Evolutionary conservation across 2,329 filamentous ascomycete species (phyloP).

Genomic region (Niveomyces coronatus): DNA sequence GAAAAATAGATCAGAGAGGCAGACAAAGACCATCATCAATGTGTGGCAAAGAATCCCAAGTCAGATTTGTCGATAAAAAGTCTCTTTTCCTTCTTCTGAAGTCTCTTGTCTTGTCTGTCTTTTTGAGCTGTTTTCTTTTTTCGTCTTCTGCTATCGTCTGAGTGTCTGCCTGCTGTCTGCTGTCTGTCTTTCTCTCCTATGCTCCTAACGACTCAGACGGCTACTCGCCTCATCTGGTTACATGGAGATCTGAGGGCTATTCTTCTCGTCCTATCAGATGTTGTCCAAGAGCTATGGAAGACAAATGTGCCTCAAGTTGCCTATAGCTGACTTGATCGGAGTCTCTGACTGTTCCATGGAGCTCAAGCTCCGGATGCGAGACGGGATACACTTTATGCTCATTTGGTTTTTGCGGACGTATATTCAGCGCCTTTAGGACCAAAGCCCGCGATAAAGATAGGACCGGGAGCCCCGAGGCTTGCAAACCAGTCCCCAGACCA

Average conservation of each 20-base stretch:
- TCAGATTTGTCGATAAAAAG: slow-evolving; percentile 31
- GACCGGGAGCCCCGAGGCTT: no score
- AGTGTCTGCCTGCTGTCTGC: slow-evolving; percentile 18
- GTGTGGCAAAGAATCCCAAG: slow-evolving; percentile 17
- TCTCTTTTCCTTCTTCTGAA: slow-evolving; percentile 22
- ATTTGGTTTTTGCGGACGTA: slow-evolving; percentile 1
- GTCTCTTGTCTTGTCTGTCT: slow-evolving; percentile 14
- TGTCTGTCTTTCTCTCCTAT: slow-evolving; percentile 26
- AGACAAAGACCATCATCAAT: slow-evolving; percentile 17
- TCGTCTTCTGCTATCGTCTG: slow-evolving; percentile 58
- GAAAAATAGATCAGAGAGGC: slow-evolving; percentile 28
- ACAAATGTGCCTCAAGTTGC: slow-evolving; percentile 23
- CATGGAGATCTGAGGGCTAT: slow-evolving; percentile 30
- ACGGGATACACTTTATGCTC: neutral
- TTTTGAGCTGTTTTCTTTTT: slow-evolving; percentile 9
- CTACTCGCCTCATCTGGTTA: slow-evolving; percentile 49
- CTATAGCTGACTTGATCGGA: slow-evolving; percentile 18
- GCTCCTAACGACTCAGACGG: slow-evolving; percentile 57
- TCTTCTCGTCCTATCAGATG: slow-evolving; percentile 32
- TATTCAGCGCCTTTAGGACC: neutral
- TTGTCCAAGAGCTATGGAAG: slow-evolving; percentile 38
- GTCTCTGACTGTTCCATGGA: slow-evolving; percentile 4
- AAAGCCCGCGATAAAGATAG: no score
- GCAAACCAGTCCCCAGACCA: no score
- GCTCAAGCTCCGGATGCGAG: slow-evolving; percentile 1